phyloP scores from a whole-genome alignment of 2,329 filamentous ascomycete genomes.

The Alternaria gansuensis region DNA sequence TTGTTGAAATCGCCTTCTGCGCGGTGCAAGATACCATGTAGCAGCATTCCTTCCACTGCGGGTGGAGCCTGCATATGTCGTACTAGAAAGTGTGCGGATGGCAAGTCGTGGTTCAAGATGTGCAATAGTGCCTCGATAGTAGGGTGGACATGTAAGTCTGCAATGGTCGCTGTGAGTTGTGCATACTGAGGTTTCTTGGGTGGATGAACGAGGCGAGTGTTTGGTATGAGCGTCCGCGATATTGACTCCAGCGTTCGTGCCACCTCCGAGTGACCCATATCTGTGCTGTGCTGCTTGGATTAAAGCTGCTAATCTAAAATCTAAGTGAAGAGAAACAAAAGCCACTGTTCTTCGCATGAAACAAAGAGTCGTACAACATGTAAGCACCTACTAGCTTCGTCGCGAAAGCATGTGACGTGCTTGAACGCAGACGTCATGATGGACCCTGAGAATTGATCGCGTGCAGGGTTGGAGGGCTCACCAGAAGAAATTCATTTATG shows the following conservation, averaged over 20 bases:
- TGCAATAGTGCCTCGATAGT: conserved; percentile 62
- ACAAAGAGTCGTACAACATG: background rate
- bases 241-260: conserved; percentile 19
- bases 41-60: conserved; percentile 61
- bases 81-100: conserved; percentile 62
- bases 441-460: conserved; percentile 20
- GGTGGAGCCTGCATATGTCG: conserved; percentile 62
- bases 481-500: background rate
- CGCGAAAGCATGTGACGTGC: conserved; percentile 18
- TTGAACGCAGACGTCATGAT: conserved; percentile 36
- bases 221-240: conserved; percentile 23
- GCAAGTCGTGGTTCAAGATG: conserved; percentile 61
- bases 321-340: background rate
- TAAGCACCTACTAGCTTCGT: conserved; percentile 1
- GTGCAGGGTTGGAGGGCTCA: background rate
- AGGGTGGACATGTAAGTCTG: conserved; percentile 55
- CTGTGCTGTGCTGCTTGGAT: background rate
- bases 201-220: conserved; percentile 22
- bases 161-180: conserved; percentile 31
- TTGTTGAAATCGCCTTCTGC: conserved; percentile 63
- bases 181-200: conserved; percentile 26
- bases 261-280: conserved; percentile 8
- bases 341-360: background rate
- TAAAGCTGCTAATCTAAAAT: background rate
- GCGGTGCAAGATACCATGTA: conserved; percentile 62